Base-by-base conservation (phyloP, 148 eudicot genomes). In the Rheum nobile region DNA sequence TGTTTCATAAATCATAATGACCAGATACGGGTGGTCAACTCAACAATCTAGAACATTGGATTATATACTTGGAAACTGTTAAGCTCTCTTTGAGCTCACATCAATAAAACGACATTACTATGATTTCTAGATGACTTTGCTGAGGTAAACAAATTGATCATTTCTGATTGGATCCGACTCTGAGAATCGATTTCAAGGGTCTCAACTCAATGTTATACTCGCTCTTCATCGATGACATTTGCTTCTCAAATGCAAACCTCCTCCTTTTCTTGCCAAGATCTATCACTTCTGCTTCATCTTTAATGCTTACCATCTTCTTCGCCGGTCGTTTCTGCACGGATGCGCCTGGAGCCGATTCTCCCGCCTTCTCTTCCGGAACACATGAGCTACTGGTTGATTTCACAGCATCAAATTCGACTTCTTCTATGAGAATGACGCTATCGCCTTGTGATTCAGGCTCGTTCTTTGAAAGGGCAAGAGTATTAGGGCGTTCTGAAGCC, bases 181-280 rank as follows among this genome's bases (percentile, higher is more conserved):
- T 86, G 48, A 87, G 74, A 73, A 87, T 85, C 8, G 88, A 87
- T 74, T 74, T 85, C 79, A 87, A 69, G 42, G 90, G 90, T 57
- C 79, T 86, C 12, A 65, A 17, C 41, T 77, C 72, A 26, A 34
- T 77, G 8, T 67, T 79, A 24, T 75, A 38, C 11, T 72, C 80
- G 73, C 71, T 54, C 73, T 77, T 74, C 31, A 74, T 7, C 4
- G 31, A 21, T 2, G 68, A 57, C 31, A 19, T 35, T 43, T 71
- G 77, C 72, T 35, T 65, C 28, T 77, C 68, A 4, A 42, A 61
- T 42, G 37, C 1, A 26, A 43, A n/a, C 80, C 78, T 83, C 79
- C 79, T 80, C 76, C 78, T 83, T 71, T 67, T 80, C 71, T 73
- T 78, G 67, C 75, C 67, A 41, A 47, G 55, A 38, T 48, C 13